Conservation (phyloP, 179 eudicot species). For the Pouteria campechiana region DNA sequence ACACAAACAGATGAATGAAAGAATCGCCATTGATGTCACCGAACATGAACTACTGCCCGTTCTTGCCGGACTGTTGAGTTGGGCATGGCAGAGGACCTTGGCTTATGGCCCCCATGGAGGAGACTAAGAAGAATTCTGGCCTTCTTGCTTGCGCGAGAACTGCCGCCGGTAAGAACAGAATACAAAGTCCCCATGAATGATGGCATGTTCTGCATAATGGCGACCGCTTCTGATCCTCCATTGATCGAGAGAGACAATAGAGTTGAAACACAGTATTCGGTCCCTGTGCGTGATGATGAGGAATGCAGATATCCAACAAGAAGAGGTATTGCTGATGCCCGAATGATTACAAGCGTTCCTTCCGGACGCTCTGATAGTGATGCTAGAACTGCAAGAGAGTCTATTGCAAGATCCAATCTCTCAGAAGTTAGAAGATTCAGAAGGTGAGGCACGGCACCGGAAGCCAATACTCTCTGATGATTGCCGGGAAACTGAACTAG, state of each 20-base stretch:
- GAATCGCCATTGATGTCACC: too few relatives aligned
- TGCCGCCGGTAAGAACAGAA: slow-evolving; percentile 42
- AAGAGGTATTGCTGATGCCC: slow-evolving; percentile 20
- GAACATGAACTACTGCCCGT: slow-evolving; percentile 51
- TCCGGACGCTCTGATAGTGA: slow-evolving; percentile 45
- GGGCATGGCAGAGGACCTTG: slow-evolving; percentile 19
- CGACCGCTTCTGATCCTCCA: slow-evolving; percentile 61
- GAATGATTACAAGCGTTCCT: slow-evolving; percentile 43
- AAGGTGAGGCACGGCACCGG: slow-evolving; percentile 50
- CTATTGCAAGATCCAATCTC: slow-evolving; percentile 41
- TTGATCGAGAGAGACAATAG: slow-evolving; percentile 47
- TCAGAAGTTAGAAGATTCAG: slow-evolving; percentile 26
- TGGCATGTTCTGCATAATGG: slow-evolving; percentile 56
- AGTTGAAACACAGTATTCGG: slow-evolving; percentile 58
- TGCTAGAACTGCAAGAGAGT: slow-evolving; percentile 54
- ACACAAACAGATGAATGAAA: too few relatives aligned
- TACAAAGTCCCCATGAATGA: slow-evolving; percentile 57
- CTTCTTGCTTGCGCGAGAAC: slow-evolving; percentile 48
- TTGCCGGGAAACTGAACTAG: slow-evolving; percentile 50
- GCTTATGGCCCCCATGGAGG: slow-evolving; percentile 50
- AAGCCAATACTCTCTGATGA: slow-evolving; percentile 40
- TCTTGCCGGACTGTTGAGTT: slow-evolving; percentile 30
- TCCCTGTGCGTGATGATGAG: slow-evolving; percentile 27
- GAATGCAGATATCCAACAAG: slow-evolving; percentile 34
- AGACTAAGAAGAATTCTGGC: slow-evolving; percentile 53